Evolutionary conservation across 371 early-diverging fungal genomes (phyloP).

Genomic region (Phascolomyces articulosus): DNA sequence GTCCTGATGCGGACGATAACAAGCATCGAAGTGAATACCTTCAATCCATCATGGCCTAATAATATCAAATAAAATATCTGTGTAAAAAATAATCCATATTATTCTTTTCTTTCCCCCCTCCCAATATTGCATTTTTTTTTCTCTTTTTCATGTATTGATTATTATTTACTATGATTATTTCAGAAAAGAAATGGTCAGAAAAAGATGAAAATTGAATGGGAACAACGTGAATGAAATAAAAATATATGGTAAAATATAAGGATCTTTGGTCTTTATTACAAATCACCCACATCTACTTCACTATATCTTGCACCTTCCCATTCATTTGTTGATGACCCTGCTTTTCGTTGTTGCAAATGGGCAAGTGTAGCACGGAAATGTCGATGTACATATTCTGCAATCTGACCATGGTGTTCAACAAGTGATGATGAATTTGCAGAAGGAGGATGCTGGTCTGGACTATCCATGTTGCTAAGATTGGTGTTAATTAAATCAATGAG

Average conservation of each 20-base stretch:
- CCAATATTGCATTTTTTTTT: no score
- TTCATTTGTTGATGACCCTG: constrained; percentile 15
- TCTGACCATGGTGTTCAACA: constrained; percentile 49
- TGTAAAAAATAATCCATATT: no score
- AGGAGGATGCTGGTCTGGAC: constrained; percentile 63
- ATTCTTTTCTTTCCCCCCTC: no score
- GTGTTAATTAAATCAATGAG: constrained; percentile 87
- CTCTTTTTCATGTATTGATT: no score
- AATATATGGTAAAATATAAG: no score
- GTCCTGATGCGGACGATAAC: constrained; percentile 46
- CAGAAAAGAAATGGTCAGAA: no score
- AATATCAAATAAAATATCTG: no score
- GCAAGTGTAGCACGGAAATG: constrained; percentile 65
- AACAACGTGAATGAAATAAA: no score
- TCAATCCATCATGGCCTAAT: constrained; percentile 29
- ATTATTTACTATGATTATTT: no score
- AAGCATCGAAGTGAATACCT: constrained; percentile 38
- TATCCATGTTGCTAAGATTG: constrained; percentile 70
- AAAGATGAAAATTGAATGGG: no score
- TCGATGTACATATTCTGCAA: constrained; percentile 57
- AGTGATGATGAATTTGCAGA: constrained; percentile 64
- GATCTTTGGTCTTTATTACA: background rate
- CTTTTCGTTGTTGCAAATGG: constrained; percentile 41
- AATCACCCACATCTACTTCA: constrained; percentile 19
- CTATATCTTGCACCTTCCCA: constrained; percentile 33